Percentiles rank a stretch among this genome's conserved stretches.
Conservation (phyloP, 768 basidiomycete species). For the Pulveroboletus sp. region DNA sequence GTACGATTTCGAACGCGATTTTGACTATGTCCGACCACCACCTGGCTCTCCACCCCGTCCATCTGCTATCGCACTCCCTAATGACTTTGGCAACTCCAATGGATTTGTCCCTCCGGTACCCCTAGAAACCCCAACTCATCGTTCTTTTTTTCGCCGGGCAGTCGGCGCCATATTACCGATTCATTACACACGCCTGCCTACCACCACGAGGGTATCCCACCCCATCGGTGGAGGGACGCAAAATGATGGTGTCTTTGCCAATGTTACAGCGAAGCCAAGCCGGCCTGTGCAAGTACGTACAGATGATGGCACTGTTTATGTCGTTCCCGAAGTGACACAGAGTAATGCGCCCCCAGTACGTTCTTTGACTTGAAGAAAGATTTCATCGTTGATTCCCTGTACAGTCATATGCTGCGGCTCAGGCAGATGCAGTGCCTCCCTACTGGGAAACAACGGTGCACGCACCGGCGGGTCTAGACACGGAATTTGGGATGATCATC, state of each 20-base stretch:
- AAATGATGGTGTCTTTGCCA: constrained; percentile 95
- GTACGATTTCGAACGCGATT: constrained; percentile 73
- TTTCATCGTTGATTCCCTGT: not conserved
- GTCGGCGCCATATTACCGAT: constrained; percentile 58
- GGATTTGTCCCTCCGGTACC: constrained; percentile 54
- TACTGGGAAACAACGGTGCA: constrained; percentile 98
- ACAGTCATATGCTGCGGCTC: constrained; percentile 82
- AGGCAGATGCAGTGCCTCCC: constrained; percentile 84
- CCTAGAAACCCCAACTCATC: constrained; percentile 28
- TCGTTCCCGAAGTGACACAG: constrained; percentile 76
- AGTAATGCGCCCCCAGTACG: constrained; percentile 84
- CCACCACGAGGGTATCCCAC: constrained; percentile 31
- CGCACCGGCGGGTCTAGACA: constrained; percentile 54
- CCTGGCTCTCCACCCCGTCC: constrained; percentile 73
- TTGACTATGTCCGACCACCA: constrained; percentile 63
- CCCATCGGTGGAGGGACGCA: constrained; percentile 64
- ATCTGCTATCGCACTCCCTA: constrained; percentile 54
- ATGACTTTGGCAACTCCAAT: constrained; percentile 70
- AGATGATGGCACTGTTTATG: constrained; percentile 52
- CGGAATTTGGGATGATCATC: constrained; percentile 69
- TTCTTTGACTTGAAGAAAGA: constrained; percentile 4
- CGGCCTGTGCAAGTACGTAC: constrained; percentile 40
- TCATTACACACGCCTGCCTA: constrained; percentile 54
- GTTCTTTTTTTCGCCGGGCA: constrained; percentile 55
- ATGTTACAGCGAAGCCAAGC: constrained; percentile 85